These are phyloP conservation scores for Aspergillus leporis DNA, from an alignment of 495 filamentous ascomycete species.

Conservation along the genomic window DNA sequence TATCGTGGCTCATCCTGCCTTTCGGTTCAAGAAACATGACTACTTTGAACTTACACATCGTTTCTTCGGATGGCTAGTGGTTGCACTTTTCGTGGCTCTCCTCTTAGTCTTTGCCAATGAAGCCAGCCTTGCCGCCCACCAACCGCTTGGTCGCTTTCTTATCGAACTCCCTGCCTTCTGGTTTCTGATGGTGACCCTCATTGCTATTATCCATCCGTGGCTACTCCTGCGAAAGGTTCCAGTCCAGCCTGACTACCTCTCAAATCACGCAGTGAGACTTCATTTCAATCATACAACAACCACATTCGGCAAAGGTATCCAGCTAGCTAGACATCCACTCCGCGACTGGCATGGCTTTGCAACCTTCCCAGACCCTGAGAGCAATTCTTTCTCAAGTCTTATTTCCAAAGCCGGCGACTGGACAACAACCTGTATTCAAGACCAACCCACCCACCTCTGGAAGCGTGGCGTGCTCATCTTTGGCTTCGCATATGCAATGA, in stretches of 20 bases:
- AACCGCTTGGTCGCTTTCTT: conserved; percentile 35
- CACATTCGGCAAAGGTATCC: conserved; percentile 46
- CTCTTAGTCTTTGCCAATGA: conserved; percentile 41
- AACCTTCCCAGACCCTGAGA: conserved; percentile 56
- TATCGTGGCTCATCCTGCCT: conserved; percentile 42
- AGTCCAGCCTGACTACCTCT: conserved; percentile 64
- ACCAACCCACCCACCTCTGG: conserved; percentile 53
- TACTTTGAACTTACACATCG: conserved; percentile 59
- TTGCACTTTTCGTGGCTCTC: conserved; percentile 49
- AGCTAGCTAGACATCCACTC: conserved; percentile 56
- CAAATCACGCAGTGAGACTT: conserved; percentile 68
- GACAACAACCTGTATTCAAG: conserved; percentile 64
- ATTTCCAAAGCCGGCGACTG: conserved; percentile 85
- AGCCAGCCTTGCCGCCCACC: conserved; percentile 23
- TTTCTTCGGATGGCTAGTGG: conserved; percentile 53
- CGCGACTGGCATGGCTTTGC: conserved; percentile 84
- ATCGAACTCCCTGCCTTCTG: conserved; percentile 45
- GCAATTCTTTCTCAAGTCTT: conserved; percentile 61
- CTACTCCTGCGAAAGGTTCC: conserved; percentile 47
- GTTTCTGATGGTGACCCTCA: conserved; percentile 40
- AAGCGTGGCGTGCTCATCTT: conserved; percentile 55
- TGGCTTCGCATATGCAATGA: conserved; percentile 72
- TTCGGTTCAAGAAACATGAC: conserved; percentile 52
- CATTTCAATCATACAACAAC: conserved; percentile 62
- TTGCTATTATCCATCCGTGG: conserved; percentile 46